Base-by-base conservation (phyloP, 441 rosid species). In the Dalechampia spathulata region DNA sequence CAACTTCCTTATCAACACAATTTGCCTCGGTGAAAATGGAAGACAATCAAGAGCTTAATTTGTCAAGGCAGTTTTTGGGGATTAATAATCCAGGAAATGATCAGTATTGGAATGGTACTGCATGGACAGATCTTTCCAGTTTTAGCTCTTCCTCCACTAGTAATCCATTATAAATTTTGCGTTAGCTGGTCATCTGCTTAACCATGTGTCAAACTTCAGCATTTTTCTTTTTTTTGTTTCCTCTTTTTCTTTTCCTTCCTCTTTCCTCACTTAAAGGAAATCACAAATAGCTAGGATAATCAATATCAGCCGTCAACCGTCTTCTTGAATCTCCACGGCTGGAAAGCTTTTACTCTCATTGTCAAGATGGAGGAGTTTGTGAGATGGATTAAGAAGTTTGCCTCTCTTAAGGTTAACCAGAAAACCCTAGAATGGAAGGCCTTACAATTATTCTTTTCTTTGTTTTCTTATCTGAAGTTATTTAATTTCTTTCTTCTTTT, bases 91-190 rank as follows among this genome's bases (percentile, higher is more conserved):
- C 50, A 49, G 75, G 74, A 14, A 68, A 76, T 61, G 79, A 79
- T 68, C 85, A 86, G 52, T 82, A 77, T 61, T 85, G 95, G 95
- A 66, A 60, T 27, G 65, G 67, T 26, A 58, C 64, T 67, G 66
- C 82, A 16, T 87, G 95, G 98, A 83, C 81, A 5, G 96, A 91
- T 85, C 78, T 78, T 66, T 83, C 92, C 10, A 76, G 81, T 61
- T 87, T 85, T 58, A 80, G 81, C 67, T 82, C 96, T 67, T 85
- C 90, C 59, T 85, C 90, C 30, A 79, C 84, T 11, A 78, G 66
- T 62, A 74, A 77, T 62, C 74, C 43, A 26, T 55, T 68, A 16
- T 75, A 70, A 67, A 49, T 64, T 63, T 53, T 60, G 61, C 44
- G 50, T 47, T 48, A 41, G 39, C 63, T 47, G 51, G 57, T 52